Evolutionary conservation across 768 basidiomycete genomes (phyloP).

Genomic region (Boletus subcaerulescens): DNA sequence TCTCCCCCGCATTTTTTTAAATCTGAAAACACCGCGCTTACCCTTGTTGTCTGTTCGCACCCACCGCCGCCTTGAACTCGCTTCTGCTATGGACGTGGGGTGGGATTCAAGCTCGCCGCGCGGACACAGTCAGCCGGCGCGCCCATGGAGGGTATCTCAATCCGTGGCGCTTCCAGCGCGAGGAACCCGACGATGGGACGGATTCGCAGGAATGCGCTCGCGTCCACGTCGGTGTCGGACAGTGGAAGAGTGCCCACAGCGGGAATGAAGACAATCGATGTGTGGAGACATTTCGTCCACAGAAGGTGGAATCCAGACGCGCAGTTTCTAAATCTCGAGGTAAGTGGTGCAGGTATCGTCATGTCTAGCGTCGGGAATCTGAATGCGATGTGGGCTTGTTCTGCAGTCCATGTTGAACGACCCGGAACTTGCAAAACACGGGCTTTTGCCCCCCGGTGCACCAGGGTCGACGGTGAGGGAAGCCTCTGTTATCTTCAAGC

Average conservation of each 20-base stretch:
- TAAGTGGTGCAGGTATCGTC: conserved; percentile 36
- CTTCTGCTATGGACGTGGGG: conserved; percentile 17
- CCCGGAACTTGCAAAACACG: conserved; percentile 67
- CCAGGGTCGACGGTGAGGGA: conserved; percentile 61
- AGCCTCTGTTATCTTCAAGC: conserved; percentile 84
- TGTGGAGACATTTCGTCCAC: conserved; percentile 75
- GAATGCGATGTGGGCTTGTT: conserved; percentile 1
- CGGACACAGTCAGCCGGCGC: conserved; percentile 34
- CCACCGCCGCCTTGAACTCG: conserved; percentile 25
- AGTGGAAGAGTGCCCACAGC: conserved; percentile 18
- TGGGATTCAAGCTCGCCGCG: conserved; percentile 38
- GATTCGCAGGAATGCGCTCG: conserved; percentile 57
- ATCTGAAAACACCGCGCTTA: conserved; percentile 36
- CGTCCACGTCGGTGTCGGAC: conserved; percentile 18
- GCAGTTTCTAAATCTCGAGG: conserved; percentile 80
- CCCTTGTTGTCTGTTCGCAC: conserved; percentile 32
- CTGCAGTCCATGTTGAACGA: conserved; percentile 75
- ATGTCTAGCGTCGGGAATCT: neutral
- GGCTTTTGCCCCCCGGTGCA: conserved; percentile 67
- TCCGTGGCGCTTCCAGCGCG: conserved; percentile 61
- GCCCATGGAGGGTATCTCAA: conserved; percentile 54
- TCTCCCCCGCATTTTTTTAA: neutral
- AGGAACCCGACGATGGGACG: conserved; percentile 45
- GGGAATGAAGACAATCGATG: conserved; percentile 47
- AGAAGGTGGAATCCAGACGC: conserved; percentile 68